These are phyloP conservation scores for Solanum tarapatanum DNA, from an alignment of 257 asterid species.

Conservation along the genomic window DNA sequence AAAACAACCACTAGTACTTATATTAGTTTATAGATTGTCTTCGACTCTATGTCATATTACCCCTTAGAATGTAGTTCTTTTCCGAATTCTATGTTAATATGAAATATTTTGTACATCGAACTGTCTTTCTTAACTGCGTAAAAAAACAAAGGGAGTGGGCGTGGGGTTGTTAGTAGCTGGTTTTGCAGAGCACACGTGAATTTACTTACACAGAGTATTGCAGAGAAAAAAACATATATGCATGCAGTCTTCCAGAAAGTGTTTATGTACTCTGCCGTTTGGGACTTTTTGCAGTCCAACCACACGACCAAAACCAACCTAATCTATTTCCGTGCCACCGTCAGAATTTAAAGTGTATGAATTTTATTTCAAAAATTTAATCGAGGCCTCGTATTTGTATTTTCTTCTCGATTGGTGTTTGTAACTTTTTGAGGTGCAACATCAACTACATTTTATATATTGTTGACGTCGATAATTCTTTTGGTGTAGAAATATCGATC, in stretches of 20 bases:
- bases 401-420: neutral
- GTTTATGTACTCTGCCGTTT: neutral
- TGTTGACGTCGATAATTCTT: rapidly evolving
- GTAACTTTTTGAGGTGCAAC: neutral
- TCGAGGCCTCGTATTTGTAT: neutral
- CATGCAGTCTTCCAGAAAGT: neutral
- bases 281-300: neutral
- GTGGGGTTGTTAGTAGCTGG: neutral
- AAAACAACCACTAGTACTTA: neutral
- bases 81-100: neutral
- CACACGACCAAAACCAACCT: neutral
- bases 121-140: neutral
- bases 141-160: neutral
- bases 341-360: neutral
- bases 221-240: neutral
- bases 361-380: neutral
- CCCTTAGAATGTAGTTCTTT: neutral
- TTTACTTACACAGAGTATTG: neutral
- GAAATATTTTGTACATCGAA: neutral
- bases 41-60: no score
- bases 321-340: neutral
- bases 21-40: no score
- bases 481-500: neutral
- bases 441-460: neutral
- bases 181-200: neutral